Conservation (phyloP, 805 yeast species). For the Candida silvicultrix region DNA sequence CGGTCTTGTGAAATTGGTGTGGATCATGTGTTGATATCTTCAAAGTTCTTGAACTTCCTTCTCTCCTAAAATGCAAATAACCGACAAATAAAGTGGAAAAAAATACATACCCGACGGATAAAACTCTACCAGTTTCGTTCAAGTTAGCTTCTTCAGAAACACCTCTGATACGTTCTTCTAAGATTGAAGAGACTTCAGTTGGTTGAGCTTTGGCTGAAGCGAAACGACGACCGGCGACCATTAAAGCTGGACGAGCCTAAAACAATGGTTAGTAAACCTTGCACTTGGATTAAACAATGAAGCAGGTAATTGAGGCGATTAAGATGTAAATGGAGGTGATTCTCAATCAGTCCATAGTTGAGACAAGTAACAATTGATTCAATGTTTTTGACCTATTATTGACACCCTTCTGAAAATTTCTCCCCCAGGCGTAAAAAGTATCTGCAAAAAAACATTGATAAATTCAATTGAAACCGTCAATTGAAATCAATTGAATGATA, state of each 20-base stretch:
- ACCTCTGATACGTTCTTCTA: constrained; percentile 99
- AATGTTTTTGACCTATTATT: neutral
- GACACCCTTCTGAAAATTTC: neutral
- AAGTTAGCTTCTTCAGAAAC: constrained; percentile 95
- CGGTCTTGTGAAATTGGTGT: neutral
- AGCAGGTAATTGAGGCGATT: too few relatives aligned
- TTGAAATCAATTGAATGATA: neutral
- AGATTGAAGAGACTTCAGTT: constrained; percentile 97
- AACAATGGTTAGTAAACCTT: constrained; percentile 20
- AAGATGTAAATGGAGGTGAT: too few relatives aligned
- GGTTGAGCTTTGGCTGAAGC: constrained; percentile 95
- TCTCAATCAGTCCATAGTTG: too few relatives aligned
- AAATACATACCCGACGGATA: constrained; percentile 83
- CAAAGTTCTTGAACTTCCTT: neutral
- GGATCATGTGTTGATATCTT: neutral
- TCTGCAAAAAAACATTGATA: neutral
- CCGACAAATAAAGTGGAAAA: neutral
- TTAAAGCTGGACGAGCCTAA: constrained; percentile 67
- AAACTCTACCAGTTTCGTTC: constrained; percentile 99
- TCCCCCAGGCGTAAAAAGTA: neutral
- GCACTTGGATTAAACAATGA: too few relatives aligned
- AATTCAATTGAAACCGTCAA: neutral
- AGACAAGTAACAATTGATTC: too few relatives aligned
- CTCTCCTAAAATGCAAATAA: neutral
- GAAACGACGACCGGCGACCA: constrained; percentile 71